Conservation (phyloP, 2,329 filamentous ascomycete genomes). For the Arthrinium phaeospermum region DNA sequence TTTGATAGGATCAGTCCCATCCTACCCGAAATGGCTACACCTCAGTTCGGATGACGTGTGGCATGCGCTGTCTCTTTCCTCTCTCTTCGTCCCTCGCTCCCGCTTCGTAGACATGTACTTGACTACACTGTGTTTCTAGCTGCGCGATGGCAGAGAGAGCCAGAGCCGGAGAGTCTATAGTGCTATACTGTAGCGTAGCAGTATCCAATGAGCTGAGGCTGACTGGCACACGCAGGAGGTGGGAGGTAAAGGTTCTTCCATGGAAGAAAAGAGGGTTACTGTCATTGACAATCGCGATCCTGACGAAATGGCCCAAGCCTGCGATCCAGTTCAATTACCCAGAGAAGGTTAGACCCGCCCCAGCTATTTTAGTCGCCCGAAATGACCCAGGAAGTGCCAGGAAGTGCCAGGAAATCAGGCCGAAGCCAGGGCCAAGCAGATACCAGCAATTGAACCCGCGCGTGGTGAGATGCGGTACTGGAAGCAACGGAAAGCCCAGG, state of each 20-base stretch:
- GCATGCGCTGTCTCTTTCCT: slow-evolving; percentile 15
- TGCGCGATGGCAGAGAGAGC: not conserved
- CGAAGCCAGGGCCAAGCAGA: slow-evolving; percentile 11
- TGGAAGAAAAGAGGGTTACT: slow-evolving; percentile 9
- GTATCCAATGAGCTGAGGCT: not conserved
- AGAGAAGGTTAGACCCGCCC: slow-evolving; percentile 11
- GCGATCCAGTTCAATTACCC: slow-evolving; percentile 13
- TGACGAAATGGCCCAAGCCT: slow-evolving; percentile 3
- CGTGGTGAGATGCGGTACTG: not conserved
- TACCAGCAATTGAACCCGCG: not conserved
- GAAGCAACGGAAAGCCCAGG: not conserved
- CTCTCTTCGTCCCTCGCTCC: not conserved
- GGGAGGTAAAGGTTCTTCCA: slow-evolving; percentile 3
- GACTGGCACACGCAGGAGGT: not conserved
- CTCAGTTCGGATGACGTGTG: slow-evolving; percentile 11
- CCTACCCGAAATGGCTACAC: not conserved
- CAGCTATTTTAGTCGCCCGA: slow-evolving; percentile 15
- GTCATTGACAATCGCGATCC: not conserved
- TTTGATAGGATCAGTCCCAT: slow-evolving; percentile 6
- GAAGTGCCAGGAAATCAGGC: slow-evolving; percentile 7
- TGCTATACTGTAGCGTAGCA: slow-evolving; percentile 8
- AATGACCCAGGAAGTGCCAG: slow-evolving; percentile 4
- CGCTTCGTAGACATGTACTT: not conserved
- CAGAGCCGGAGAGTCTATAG: not conserved
- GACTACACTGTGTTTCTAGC: not conserved